phyloP scores from a whole-genome alignment of 768 basidiomycete genomes.

The Agaricus blazei region DNA sequence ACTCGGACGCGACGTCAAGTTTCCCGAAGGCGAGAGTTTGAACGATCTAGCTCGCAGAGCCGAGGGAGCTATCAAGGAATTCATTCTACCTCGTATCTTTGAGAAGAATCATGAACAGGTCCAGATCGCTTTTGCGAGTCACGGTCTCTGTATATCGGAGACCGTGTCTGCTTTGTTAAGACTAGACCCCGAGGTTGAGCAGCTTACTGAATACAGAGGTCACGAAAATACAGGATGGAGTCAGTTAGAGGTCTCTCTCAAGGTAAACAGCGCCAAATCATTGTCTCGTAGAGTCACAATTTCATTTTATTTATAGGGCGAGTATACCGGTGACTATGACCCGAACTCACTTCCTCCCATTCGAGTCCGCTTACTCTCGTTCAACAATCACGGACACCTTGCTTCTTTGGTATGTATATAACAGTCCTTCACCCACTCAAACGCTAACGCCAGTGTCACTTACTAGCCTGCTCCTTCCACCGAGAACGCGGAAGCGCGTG shows the following conservation, averaged over 20 bases:
- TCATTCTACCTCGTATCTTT: conserved; percentile 55
- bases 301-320: not conserved
- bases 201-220: conserved; percentile 35
- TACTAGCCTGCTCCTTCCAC: not conserved
- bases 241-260: conserved; percentile 39
- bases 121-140: conserved; percentile 68
- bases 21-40: conserved; percentile 64
- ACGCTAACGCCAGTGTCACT: no score
- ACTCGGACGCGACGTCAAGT: conserved; percentile 41
- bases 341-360: not conserved
- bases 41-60: conserved; percentile 58
- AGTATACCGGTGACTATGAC: not conserved
- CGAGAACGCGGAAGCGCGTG: not conserved
- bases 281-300: not conserved
- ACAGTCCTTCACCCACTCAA: not conserved
- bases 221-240: conserved; percentile 76
- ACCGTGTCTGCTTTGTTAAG: conserved; percentile 50
- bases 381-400: conserved; percentile 4
- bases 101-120: conserved; percentile 17
- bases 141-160: conserved; percentile 68
- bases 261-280: conserved; percentile 25
- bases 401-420: not conserved
- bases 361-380: conserved; percentile 1
- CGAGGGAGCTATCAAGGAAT: conserved; percentile 42
- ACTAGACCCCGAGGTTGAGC: conserved; percentile 40